Base-by-base conservation (phyloP, 129 eudicot genomes). In the Flaveria brownii region DNA sequence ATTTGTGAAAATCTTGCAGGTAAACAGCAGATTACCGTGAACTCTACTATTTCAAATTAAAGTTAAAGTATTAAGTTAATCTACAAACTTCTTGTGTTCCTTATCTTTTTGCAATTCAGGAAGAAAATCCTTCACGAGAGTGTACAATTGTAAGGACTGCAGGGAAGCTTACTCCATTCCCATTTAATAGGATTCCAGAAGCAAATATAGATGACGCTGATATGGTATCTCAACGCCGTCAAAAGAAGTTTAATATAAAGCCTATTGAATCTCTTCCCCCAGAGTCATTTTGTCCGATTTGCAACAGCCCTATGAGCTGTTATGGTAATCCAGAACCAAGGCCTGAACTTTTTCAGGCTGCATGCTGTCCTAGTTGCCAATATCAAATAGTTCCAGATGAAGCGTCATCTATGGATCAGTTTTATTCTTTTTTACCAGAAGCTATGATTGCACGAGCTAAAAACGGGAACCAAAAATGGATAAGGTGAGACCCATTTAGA, bases 51-150 rank as follows among this genome's bases (percentile, higher is more conserved):
- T 72, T 9, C 15, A 41, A 73, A 2, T 22, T 22, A 11, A 62
- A 16, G 4, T 26, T 16, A 23, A 16, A 16, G 5, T 70, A 52
- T 70, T 20, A 20, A 28, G 50, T 9, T 56, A 62, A 78, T 78
- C 54, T 17, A 60, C 70, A 68, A 75, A 25, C 70, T 28, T 5
- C 5, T 66, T 39, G 9, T 65, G 65, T 26, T 66, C 50, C 4
- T 26, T 39, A 13, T 78, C 22, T 50, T 59, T 52, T 16, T 75
- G 11, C 12, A 63, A 12, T 70, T 70, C 86, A 95, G 99, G 96
- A 95, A 83, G 99, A 95, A 81, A 95, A 95, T 80, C 88, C 99
- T 77, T 82, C 99, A 17, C 94, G 99, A 67, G 97, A 95, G 72
- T 89, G 94, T 82, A 89, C 99, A 52, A 91, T 91, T 68, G 93